A percentile compares a stretch with the other conserved stretches of the same genome.
Conservation (phyloP, 345 rosid species). For the Angophora floribunda region DNA sequence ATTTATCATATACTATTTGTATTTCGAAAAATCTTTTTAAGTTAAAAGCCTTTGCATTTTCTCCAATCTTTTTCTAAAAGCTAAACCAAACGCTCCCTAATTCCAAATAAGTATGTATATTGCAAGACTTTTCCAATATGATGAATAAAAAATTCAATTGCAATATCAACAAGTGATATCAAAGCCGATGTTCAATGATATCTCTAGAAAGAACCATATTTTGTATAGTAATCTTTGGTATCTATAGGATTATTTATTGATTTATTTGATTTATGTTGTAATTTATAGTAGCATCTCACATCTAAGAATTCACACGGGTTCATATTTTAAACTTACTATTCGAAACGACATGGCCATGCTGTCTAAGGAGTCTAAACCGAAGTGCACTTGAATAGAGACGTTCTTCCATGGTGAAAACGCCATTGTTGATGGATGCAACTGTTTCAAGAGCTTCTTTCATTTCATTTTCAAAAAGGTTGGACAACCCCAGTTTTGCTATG, state of each 20-base stretch:
- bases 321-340: conserved; percentile 7
- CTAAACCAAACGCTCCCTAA: rapidly evolving
- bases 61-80: rapidly evolving
- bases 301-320: not conserved
- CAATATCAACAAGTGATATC: not conserved
- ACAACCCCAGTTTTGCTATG: conserved; percentile 23
- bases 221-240: not conserved
- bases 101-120: not conserved
- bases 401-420: not conserved
- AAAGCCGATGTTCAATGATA: not conserved
- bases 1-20: too few relatives aligned
- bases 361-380: conserved; percentile 34
- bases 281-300: not conserved
- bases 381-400: conserved; percentile 19
- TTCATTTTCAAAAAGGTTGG: conserved; percentile 17
- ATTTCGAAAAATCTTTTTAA: too few relatives aligned
- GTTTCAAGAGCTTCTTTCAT: conserved; percentile 12
- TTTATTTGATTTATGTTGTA: not conserved
- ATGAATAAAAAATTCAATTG: not conserved
- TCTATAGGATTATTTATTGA: not conserved
- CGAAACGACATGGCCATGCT: conserved; percentile 27
- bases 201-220: not conserved
- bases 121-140: not conserved
- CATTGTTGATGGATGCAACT: not conserved
- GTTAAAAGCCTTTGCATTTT: too few relatives aligned